Base-by-base conservation (phyloP, 2,329 filamentous ascomycete genomes). In the Scolecobasidium constrictum region DNA sequence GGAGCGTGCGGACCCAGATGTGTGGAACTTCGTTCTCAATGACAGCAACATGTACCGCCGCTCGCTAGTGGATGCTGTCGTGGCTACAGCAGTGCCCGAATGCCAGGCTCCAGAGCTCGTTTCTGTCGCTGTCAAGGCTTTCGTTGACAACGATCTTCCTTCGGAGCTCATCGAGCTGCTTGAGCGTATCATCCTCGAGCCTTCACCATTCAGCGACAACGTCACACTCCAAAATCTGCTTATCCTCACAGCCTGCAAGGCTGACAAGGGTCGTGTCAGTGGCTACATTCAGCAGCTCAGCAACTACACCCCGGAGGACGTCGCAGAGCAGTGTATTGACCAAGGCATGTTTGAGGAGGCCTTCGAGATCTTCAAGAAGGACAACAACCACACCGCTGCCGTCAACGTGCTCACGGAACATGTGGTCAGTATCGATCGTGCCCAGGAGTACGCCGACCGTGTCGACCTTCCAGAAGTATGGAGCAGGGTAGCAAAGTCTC, bases 121-220 rank as follows among this genome's bases (percentile, higher is more conserved):
- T 23, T 94, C 86, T 1, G 76, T 95, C 50, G 92, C 92, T 38
- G 92, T 98, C 45, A 83, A 93, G 55, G 82, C 88, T 34, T 94
- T 98, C 72, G 78, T 98, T 42, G 80, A 83, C 51, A 85, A 42
- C 6, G 92, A 98, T 57, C 73, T 98, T 51, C 92, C 92, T 6
- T 80, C 81, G 4, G 92, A 98, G 69, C 75, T 98, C 40, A 96
- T 98, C 55, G 93, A 98, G 63, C 77, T 98, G 28, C 75, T 98
- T 15, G 93, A 98, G 72, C 98, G 96, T 78, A 98, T 98, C 52
- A 90, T 98, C 22, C 71, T 98, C n/a, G 92, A 98, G 71, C 93
- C 92, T n/a, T 94, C 90, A 4, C 86, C 86, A 4, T 98, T 98
- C 72, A 95, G 86, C 55, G 93, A 98, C 66, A 98, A 98, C 64